A percentile compares a stretch with the other conserved stretches of the same genome.
phyloP scores from a whole-genome alignment of 176 grass and related monocot species.

The Eragrostis nindensis region DNA sequence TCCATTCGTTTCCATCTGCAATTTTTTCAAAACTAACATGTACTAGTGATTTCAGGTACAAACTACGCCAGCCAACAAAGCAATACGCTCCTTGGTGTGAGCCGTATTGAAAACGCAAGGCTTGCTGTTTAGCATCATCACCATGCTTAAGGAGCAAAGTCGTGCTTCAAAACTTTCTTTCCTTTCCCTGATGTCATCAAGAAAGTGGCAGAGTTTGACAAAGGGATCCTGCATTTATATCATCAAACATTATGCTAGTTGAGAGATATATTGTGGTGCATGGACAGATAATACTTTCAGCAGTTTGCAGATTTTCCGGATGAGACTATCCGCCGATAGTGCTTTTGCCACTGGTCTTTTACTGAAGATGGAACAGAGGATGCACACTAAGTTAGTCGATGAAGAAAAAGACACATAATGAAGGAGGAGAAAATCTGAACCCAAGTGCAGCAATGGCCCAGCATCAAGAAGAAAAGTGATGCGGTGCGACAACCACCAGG shows the following conservation, averaged over 20 bases:
- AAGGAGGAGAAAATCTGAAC: slow-evolving; percentile 86
- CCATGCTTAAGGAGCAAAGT: slow-evolving; percentile 90
- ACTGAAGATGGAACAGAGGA: slow-evolving; percentile 81
- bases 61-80: slow-evolving; percentile 78
- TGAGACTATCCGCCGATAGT: slow-evolving; percentile 77
- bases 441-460: slow-evolving; percentile 75
- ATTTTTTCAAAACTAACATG: slow-evolving; percentile 28
- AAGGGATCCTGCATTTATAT: slow-evolving; percentile 72
- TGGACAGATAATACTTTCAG: slow-evolving; percentile 93
- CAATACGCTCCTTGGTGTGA: slow-evolving; percentile 94
- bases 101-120: slow-evolving; percentile 90
- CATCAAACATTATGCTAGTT: slow-evolving; percentile 63
- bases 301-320: slow-evolving; percentile 97
- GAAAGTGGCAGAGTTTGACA: slow-evolving; percentile 77
- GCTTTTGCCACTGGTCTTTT: slow-evolving; percentile 88
- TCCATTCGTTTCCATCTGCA: slow-evolving; percentile 16
- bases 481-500: slow-evolving; percentile 88
- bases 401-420: slow-evolving; percentile 76
- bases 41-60: slow-evolving; percentile 83
- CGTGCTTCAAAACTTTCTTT: slow-evolving; percentile 89
- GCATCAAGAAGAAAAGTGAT: slow-evolving; percentile 81
- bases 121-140: slow-evolving; percentile 92
- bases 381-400: slow-evolving; percentile 81
- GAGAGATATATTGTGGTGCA: slow-evolving; percentile 94
- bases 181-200: slow-evolving; percentile 80